Conservation (phyloP, 192 early-diverging fungal species). For the Coemansia sp. region DNA sequence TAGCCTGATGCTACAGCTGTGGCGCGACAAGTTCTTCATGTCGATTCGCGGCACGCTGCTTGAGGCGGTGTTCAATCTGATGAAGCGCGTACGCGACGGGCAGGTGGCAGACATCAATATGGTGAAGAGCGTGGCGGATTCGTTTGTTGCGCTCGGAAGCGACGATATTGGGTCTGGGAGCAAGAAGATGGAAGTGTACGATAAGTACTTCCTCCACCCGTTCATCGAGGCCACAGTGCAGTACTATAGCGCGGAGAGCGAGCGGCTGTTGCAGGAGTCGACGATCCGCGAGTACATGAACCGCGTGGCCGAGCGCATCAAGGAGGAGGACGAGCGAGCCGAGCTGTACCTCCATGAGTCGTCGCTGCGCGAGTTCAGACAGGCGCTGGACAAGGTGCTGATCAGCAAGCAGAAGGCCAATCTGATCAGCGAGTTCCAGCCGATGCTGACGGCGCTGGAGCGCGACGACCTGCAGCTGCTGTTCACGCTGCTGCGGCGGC, state of each 20-base stretch:
- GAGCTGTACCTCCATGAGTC: constrained; percentile 84
- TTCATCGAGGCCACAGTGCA: constrained; percentile 78
- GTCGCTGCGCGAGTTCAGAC: constrained; percentile 75
- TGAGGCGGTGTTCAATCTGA: constrained; percentile 58
- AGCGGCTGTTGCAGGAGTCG: constrained; percentile 88
- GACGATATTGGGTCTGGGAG: constrained; percentile 79
- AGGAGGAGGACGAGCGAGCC: constrained; percentile 85
- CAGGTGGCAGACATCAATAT: constrained; percentile 85
- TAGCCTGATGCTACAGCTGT: constrained; percentile 73
- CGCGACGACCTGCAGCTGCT: constrained; percentile 86
- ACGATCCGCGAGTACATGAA: constrained; percentile 95
- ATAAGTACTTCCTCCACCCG: constrained; percentile 80
- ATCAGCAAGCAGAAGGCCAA: constrained; percentile 81
- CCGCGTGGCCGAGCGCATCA: constrained; percentile 72
- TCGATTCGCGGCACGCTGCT: constrained; percentile 47
- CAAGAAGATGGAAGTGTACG: constrained; percentile 85
- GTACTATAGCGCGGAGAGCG: constrained; percentile 89
- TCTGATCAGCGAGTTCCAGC: constrained; percentile 89
- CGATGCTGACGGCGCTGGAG: constrained; percentile 83
- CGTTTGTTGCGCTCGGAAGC: constrained; percentile 73
- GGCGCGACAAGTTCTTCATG: constrained; percentile 74
- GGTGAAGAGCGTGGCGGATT: constrained; percentile 87
- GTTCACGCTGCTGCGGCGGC: constrained; percentile 78
- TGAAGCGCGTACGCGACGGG: constrained; percentile 81
- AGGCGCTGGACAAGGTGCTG: constrained; percentile 81